Evolutionary conservation across 1,284 basidiomycete genomes (phyloP), one percentile per base, ranked within the genome.

Genomic region (Uromyces viciae-fabae): DNA sequence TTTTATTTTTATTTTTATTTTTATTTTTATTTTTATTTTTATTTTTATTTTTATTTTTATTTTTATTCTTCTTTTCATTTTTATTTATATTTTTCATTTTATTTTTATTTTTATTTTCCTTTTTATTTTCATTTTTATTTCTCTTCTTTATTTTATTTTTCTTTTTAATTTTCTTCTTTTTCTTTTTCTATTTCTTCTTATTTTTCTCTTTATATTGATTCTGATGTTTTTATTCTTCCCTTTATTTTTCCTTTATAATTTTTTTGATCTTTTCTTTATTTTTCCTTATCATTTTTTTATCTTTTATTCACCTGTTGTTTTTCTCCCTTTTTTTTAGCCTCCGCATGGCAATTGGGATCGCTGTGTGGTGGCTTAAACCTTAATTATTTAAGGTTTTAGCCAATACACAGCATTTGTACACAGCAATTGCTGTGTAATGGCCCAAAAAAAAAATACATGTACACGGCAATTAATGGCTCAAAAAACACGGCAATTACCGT

Each of bases 21-120:
- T 60, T 60, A 15, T 60, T n/a, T n/a, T 60, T 60, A n/a, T 60
- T 60, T 60, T n/a, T 60, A 14, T 15, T 60, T 60, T 60, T 60
- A 15, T 60, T 15, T 60, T n/a, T 22, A 9, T 60, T 60, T 14
- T 60, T 60, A 15, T 60, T 60, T 31, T 15, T n/a, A 15, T 60
- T 60, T 60, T 60, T 9, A 15, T 60, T 22, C 11, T 60, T 60
- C 8, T 60, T 60, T 60, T 60, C 28, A 15, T 9, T n/a, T 60
- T 60, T 60, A 15, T 60, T 14, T 22, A 15, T n/a, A 14, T 60
- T 60, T 14, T 60, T 31, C 25, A 14, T 60, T 60, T 9, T n/a
- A 9, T 60, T 60, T 60, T 60, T 15, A 15, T 60, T n/a, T n/a
- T 60, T 60, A n/a, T 60, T 60, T 22, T 60, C 28, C 25, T 15